These are phyloP conservation scores for Porogramme epimiltina DNA, from an alignment of 1,284 basidiomycete genomes.

Conservation along the genomic window DNA sequence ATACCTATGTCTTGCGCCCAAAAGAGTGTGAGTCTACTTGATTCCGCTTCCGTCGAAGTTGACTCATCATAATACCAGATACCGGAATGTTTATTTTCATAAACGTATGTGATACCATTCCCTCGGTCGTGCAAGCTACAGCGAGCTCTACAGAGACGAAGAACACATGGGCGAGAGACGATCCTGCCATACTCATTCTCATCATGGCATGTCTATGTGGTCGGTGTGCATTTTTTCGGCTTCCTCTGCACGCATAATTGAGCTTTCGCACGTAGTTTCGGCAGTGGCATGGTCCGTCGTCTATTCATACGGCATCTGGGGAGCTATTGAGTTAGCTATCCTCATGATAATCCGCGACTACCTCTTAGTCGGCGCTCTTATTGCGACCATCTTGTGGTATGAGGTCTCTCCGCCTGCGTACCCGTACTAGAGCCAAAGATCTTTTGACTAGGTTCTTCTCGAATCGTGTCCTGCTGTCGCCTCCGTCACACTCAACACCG, in stretches of 20 bases:
- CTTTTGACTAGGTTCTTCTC: conserved; percentile 56
- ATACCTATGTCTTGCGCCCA: conserved; percentile 87
- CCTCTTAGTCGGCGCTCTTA: conserved; percentile 71
- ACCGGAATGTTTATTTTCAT: conserved; percentile 91
- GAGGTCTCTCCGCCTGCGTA: conserved; percentile 18
- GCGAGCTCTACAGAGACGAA: conserved; percentile 75
- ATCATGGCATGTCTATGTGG: conserved; percentile 77
- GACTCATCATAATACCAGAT: conserved; percentile 43
- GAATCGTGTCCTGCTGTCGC: conserved; percentile 71
- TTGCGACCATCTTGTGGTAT: conserved; percentile 81
- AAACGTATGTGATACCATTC: conserved; percentile 60
- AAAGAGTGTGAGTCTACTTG: conserved; percentile 74
- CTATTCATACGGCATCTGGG: conserved; percentile 64
- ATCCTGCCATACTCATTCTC: conserved; percentile 89
- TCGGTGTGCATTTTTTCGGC: conserved; percentile 37
- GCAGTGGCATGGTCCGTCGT: conserved; percentile 86
- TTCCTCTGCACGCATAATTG: neutral
- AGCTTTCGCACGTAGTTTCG: conserved; percentile 50
- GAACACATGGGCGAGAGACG: conserved; percentile 96
- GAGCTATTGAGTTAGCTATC: conserved; percentile 65
- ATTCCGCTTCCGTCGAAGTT: conserved; percentile 4
- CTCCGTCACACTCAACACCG: conserved; percentile 71
- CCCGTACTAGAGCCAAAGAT: neutral
- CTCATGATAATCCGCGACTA: conserved; percentile 90
- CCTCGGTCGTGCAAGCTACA: neutral